Evolutionary conservation across 1,284 basidiomycete species (phyloP).

Genomic region (Cutaneotrichosporon cyanovorans): DNA sequence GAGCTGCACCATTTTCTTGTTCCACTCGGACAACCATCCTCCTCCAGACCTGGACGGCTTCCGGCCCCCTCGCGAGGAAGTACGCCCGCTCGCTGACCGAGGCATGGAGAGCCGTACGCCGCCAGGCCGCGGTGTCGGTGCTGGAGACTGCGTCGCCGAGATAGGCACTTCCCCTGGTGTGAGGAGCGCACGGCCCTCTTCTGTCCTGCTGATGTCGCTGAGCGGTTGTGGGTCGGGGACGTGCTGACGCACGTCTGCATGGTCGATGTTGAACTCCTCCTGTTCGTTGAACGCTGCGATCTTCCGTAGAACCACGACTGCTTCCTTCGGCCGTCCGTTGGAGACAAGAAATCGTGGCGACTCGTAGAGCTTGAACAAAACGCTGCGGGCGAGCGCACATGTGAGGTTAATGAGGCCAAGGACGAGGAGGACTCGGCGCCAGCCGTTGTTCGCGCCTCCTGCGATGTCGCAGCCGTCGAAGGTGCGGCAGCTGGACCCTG

Average conservation of each 20-base stretch:
- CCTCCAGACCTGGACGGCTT: too few species aligned
- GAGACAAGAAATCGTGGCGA: conserved; percentile 86
- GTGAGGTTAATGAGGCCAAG: conserved; percentile 68
- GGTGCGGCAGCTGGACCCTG: conserved; percentile 61
- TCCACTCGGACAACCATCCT: conserved; percentile 50
- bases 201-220: neutral
- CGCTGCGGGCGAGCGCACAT: conserved; percentile 78
- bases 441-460: conserved; percentile 63
- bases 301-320: conserved; percentile 66
- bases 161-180: neutral
- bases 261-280: conserved; percentile 54
- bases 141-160: conserved; percentile 5
- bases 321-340: conserved; percentile 70
- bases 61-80: too few species aligned
- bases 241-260: conserved; percentile 56
- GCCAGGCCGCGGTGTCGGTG: neutral
- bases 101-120: conserved; percentile 2
- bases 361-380: conserved; percentile 86
- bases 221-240: neutral
- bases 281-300: conserved; percentile 80
- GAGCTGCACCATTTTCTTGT: conserved; percentile 64
- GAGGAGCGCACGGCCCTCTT: conserved; percentile 6
- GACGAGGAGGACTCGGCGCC: conserved; percentile 70
- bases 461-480: conserved; percentile 51
- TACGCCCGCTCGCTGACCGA: too few species aligned